phyloP scores from a whole-genome alignment of 2,329 filamentous ascomycete genomes.

The Periconia digitata region DNA sequence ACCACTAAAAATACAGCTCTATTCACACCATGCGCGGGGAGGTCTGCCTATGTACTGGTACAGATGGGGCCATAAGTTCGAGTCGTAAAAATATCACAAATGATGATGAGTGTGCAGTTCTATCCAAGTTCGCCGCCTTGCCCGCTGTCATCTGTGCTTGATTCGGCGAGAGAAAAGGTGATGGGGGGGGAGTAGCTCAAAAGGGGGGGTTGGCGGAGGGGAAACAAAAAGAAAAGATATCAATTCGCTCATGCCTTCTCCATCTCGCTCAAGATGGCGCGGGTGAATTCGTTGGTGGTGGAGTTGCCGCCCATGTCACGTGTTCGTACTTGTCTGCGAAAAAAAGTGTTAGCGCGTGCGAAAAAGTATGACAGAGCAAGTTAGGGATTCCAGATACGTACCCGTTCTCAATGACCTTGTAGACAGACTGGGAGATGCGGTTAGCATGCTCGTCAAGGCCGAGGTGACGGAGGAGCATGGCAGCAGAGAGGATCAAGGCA shows the following conservation, averaged over 20 bases:
- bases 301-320: conserved; percentile 92
- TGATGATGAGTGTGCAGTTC: background rate
- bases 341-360: conserved; percentile 28
- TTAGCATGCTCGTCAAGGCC: conserved; percentile 98
- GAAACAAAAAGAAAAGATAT: conserved; percentile 5
- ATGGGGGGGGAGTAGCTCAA: conserved; percentile 15
- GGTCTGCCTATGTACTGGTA: conserved; percentile 29
- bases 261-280: conserved; percentile 94
- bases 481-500: conserved; percentile 88
- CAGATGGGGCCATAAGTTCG: conserved; percentile 27
- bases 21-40: conserved; percentile 37
- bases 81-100: conserved; percentile 26
- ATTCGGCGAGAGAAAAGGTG: no score
- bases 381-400: no score
- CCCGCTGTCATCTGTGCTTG: conserved; percentile 10
- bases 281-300: conserved; percentile 93
- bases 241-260: conserved; percentile 54
- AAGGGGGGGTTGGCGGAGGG: conserved; percentile 17
- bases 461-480: conserved; percentile 96
- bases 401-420: conserved; percentile 85
- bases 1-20: conserved; percentile 46
- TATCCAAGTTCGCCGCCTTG: conserved; percentile 6
- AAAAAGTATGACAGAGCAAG: background rate
- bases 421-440: conserved; percentile 88
- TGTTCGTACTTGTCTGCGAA: conserved; percentile 76